Evolutionary conservation across 805 yeast genomes (phyloP).

Genomic region (Metschnikowia chrysomelidarum): DNA sequence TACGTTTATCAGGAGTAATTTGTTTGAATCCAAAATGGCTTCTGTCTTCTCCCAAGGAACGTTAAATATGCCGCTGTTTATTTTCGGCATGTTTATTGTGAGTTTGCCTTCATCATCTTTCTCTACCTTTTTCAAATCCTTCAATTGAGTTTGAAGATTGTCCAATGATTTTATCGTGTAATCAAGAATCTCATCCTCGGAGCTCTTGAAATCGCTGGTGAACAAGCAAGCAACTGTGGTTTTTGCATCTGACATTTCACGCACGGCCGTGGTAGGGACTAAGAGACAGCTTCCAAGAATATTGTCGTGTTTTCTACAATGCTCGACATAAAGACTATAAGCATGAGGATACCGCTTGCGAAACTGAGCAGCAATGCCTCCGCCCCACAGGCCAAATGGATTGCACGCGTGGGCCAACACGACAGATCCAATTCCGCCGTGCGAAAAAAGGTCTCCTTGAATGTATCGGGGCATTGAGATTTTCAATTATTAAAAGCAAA

Average conservation of each 20-base stretch:
- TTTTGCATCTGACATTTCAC: slow-evolving; percentile 23
- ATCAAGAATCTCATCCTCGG: slow-evolving; percentile 45
- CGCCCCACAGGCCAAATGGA: slow-evolving; percentile 80
- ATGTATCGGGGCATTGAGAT: slow-evolving; percentile 48
- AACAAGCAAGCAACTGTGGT: slow-evolving; percentile 65
- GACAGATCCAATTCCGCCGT: slow-evolving; percentile 23
- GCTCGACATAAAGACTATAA: slow-evolving; percentile 44
- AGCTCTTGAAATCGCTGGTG: slow-evolving; percentile 53
- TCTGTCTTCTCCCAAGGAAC: slow-evolving; percentile 81
- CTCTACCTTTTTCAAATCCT: slow-evolving; percentile 2
- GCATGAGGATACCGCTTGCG: slow-evolving; percentile 55
- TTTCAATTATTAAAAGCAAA: too few relatives aligned
- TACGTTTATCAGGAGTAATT: slow-evolving; percentile 15
- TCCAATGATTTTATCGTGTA: slow-evolving; percentile 51
- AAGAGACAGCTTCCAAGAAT: slow-evolving; percentile 58
- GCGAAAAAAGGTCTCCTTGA: slow-evolving; percentile 56
- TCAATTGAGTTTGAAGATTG: slow-evolving; percentile 33
- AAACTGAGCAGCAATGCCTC: slow-evolving; percentile 71
- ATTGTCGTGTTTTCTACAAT: slow-evolving; percentile 33
- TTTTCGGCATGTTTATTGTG: slow-evolving; percentile 64
- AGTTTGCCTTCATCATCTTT: slow-evolving; percentile 16
- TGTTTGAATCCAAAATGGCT: too few relatives aligned
- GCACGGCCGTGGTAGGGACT: slow-evolving; percentile 22
- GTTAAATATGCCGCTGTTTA: slow-evolving; percentile 69
- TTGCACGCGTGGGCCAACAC: slow-evolving; percentile 79